Evolutionary conservation across 805 yeast species (phyloP), one percentile per base, ranked within the genome.

Genomic region (Sugiyamaella boreocaroliniensis): DNA sequence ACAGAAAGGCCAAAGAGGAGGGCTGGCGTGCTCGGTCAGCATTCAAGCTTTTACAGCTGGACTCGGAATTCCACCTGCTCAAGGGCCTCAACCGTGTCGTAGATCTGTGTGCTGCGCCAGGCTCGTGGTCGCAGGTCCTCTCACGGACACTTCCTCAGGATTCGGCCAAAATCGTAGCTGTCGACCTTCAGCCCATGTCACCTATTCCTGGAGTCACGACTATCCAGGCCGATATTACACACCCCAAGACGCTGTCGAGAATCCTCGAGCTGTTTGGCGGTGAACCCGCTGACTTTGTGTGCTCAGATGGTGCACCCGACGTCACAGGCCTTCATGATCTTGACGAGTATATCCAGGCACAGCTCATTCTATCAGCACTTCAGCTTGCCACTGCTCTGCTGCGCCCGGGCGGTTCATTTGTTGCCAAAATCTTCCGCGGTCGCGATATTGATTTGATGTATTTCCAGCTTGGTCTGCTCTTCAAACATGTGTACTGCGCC

Each of bases 21-120:
- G 99, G 99, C 11, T 93, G 95, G 87, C 76, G 99, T 61, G 99
- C 99, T 1, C 76, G 99, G 43, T 89, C 97, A 0, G 99, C 99
- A 0, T 93, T 89, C 75, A 93, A 93, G 66, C 77, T 93, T 10
- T 75, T 93, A 2, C 99, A 93, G 66, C 72, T 93, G 47, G 85
- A 93, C 63, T 96, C 92, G 52, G 90, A 93, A 67, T 93, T 92
- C 67, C 84, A 86, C 56, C 78, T 89, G 40, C 80, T 93, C 52
- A 74, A 76, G 51, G 85, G 81, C 42, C 82, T 89, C 37, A 76
- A 75, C 44, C 74, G 96, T 61, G 98, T 93, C 3, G 99, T 93
- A 4, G 99, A 93, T 70, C 75, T 93, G 29, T 93, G 99, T 76
- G 99, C 99, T 40, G 99, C 98, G 4, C 97, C 97, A 0, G 97